Conservation (phyloP, 148 eudicot genomes). For the Rhododendron simsii region DNA sequence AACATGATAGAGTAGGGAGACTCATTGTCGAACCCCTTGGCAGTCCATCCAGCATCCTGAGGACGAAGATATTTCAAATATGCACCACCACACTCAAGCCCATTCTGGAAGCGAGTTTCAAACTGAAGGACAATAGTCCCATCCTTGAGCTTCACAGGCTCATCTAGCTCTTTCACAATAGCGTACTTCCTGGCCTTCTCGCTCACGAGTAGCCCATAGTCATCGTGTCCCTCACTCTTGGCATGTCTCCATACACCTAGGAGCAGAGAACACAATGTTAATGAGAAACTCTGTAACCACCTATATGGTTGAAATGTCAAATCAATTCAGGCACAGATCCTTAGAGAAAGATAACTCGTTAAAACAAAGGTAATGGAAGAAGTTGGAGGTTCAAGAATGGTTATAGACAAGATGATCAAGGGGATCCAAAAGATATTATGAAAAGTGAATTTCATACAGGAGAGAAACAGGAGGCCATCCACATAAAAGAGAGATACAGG, state of each 20-base stretch:
- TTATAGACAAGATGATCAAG: background rate
- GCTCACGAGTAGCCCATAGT: slow-evolving; percentile 91
- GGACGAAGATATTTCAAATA: slow-evolving; percentile 86
- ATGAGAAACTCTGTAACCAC: background rate
- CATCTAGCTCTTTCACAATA: slow-evolving; percentile 82
- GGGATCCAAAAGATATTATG: background rate
- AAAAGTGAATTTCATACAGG: background rate
- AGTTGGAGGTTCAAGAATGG: too few species aligned
- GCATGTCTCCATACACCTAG: slow-evolving; percentile 88
- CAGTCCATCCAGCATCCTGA: slow-evolving; percentile 78
- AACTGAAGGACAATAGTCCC: slow-evolving; percentile 73
- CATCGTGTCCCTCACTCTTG: slow-evolving; percentile 93
- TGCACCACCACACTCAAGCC: slow-evolving; percentile 91
- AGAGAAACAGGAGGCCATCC: background rate
- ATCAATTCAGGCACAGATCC: background rate
- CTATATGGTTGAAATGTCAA: background rate
- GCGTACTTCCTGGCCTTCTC: slow-evolving; percentile 90
- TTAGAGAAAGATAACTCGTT: background rate
- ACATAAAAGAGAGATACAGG: background rate
- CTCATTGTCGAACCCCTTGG: slow-evolving; percentile 74
- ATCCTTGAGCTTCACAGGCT: slow-evolving; percentile 58
- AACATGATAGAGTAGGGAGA: slow-evolving; percentile 86
- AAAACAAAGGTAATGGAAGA: background rate
- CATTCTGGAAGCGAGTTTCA: slow-evolving; percentile 81
- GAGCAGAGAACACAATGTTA: background rate